phyloP scores from a whole-genome alignment of 495 filamentous ascomycete genomes.

The Aspergillus kassunensis region DNA sequence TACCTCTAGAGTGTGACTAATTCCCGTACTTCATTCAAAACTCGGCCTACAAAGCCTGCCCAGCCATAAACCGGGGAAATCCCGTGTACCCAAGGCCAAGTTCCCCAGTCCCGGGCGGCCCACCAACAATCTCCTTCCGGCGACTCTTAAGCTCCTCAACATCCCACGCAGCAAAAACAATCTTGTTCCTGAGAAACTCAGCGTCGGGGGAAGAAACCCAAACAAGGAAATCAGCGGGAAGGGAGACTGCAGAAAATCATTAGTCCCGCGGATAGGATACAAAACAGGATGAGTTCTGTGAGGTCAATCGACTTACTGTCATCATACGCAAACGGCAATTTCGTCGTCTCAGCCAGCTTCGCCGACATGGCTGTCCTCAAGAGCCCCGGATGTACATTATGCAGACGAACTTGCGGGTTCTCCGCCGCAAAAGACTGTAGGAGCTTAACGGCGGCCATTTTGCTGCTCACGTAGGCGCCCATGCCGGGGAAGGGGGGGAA shows the following conservation, averaged over 20 bases:
- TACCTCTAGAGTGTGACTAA: no score
- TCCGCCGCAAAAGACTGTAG: conserved; percentile 38
- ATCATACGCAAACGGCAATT: conserved; percentile 17
- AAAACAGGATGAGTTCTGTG: conserved; percentile 10
- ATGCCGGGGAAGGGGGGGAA: conserved; percentile 25
- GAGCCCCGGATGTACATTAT: conserved; percentile 38
- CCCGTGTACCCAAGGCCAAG: conserved; percentile 20
- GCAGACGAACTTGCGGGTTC: conserved; percentile 34
- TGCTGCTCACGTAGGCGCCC: conserved; percentile 35
- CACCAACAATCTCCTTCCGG: conserved; percentile 40
- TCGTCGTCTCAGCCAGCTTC: conserved; percentile 12
- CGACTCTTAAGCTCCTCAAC: conserved; percentile 53
- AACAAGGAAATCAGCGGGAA: conserved; percentile 30
- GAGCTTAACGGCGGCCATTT: conserved; percentile 35
- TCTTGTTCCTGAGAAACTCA: conserved; percentile 39
- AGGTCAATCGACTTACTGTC: conserved; percentile 16
- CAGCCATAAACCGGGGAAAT: conserved; percentile 21
- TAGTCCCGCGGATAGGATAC: background rate
- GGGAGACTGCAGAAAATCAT: conserved; percentile 13
- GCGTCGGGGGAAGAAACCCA: conserved; percentile 39
- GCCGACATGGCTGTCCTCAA: conserved; percentile 30
- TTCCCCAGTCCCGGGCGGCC: conserved; percentile 20
- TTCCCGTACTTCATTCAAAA: no score
- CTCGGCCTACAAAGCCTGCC: conserved; percentile 15
- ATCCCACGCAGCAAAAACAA: conserved; percentile 45